A percentile compares a stretch with the other conserved stretches of the same genome.
Conservation (phyloP, 768 basidiomycete genomes). For the Amanita molliuscula region DNA sequence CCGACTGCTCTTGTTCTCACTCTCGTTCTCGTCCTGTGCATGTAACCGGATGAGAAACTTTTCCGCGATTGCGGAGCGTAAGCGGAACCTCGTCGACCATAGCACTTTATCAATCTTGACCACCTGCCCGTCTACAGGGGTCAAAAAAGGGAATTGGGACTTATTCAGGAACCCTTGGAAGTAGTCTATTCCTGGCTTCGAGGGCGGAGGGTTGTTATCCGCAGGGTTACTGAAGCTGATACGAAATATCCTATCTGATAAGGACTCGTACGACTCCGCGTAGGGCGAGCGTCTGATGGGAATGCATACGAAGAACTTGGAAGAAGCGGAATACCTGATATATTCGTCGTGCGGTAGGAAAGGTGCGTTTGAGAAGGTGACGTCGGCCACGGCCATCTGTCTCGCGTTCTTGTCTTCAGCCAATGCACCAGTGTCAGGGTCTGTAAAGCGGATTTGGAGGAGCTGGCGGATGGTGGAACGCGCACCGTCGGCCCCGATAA, state of each 20-base stretch:
- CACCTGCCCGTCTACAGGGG: conserved; percentile 19
- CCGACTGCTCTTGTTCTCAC: conserved; percentile 6
- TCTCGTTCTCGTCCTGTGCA: not conserved
- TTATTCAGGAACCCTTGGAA: conserved; percentile 31
- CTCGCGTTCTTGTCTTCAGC: conserved; percentile 18
- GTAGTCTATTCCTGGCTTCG: conserved; percentile 27
- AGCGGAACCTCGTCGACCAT: conserved; percentile 16
- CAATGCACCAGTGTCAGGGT: conserved; percentile 26
- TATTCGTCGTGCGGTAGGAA: conserved; percentile 13
- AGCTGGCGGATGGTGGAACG: conserved; percentile 33
- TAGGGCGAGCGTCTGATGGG: conserved; percentile 21
- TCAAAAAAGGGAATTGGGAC: conserved; percentile 15
- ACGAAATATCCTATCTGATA: conserved; percentile 22
- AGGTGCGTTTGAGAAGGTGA: conserved; percentile 22
- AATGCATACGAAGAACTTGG: conserved; percentile 23
- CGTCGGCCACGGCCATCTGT: conserved; percentile 38
- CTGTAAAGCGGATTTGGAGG: conserved; percentile 30
- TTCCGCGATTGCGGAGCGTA: conserved; percentile 17
- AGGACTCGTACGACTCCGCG: conserved; percentile 9
- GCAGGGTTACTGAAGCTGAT: conserved; percentile 28
- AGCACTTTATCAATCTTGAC: conserved; percentile 26
- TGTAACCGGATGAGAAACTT: conserved; percentile 20
- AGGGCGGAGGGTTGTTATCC: conserved; percentile 23
- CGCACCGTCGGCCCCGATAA: conserved; percentile 43
- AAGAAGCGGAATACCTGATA: conserved; percentile 15